Conservation (phyloP, 768 basidiomycete genomes). For the Hygrocybe punicea region DNA sequence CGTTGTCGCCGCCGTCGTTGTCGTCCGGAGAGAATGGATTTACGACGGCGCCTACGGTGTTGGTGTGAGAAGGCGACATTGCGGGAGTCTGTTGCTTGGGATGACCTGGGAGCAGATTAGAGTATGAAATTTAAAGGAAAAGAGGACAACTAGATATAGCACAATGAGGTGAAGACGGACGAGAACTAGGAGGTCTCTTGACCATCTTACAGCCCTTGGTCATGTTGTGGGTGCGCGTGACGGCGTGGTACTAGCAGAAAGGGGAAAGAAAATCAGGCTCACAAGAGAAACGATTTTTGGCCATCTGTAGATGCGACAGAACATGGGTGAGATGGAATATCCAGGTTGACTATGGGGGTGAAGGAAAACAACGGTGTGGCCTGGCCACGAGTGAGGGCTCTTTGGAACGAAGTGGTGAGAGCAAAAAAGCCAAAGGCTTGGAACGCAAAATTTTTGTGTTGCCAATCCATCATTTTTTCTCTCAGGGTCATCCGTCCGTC, state of each 20-base stretch:
- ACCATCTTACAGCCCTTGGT: slow-evolving; percentile 4
- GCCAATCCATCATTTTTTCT: neutral
- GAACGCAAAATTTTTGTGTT: neutral
- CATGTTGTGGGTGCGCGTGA: slow-evolving; percentile 4
- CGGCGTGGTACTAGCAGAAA: slow-evolving; percentile 17
- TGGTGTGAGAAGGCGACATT: slow-evolving; percentile 67
- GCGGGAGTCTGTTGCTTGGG: slow-evolving; percentile 50
- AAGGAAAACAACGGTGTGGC: neutral
- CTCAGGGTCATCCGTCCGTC: neutral
- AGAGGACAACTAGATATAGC: no score
- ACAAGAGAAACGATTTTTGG: slow-evolving; percentile 41
- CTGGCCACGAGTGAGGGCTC: neutral
- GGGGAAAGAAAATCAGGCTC: slow-evolving; percentile 20
- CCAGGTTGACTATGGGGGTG: slow-evolving; percentile 37
- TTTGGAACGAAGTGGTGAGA: slow-evolving; percentile 3
- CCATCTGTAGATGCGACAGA: slow-evolving; percentile 39
- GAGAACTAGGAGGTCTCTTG: slow-evolving; percentile 9
- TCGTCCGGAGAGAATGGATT: slow-evolving; percentile 42
- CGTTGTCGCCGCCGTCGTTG: slow-evolving; percentile 83
- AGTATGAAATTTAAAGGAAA: slow-evolving; percentile 5
- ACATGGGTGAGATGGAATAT: slow-evolving; percentile 44
- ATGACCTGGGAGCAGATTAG: slow-evolving; percentile 27
- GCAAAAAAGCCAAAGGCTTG: neutral
- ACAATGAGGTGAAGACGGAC: slow-evolving; percentile 8
- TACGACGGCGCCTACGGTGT: slow-evolving; percentile 55